These are phyloP conservation scores for Aspergillus sp. DNA, from an alignment of 2,329 filamentous ascomycete genomes.

Conservation along the genomic window DNA sequence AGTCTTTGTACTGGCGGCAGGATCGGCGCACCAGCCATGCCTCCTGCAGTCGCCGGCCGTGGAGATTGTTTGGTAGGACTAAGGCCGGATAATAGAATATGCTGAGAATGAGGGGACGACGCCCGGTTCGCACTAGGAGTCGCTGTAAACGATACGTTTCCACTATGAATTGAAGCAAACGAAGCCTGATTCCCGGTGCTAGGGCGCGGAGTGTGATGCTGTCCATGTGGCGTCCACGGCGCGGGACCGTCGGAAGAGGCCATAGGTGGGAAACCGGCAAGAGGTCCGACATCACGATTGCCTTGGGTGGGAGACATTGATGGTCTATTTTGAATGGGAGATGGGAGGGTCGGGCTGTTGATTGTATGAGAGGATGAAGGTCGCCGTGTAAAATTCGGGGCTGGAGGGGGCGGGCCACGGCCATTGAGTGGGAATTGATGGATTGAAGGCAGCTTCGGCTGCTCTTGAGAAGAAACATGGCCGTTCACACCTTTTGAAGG, in stretches of 20 bases:
- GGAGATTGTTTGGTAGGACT: conserved; percentile 49
- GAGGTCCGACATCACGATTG: conserved; percentile 48
- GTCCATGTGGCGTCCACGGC: conserved; percentile 35
- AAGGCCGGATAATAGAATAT: conserved; percentile 43
- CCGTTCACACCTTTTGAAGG: conserved; percentile 34
- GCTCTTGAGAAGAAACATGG: conserved; percentile 24
- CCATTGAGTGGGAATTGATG: conserved; percentile 30
- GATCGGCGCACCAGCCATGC: conserved; percentile 35
- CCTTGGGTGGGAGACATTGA: conserved; percentile 52
- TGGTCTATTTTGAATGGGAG: conserved; percentile 46
- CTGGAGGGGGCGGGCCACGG: conserved; percentile 16
- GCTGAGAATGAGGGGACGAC: conserved; percentile 39
- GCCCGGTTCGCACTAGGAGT: conserved; percentile 34
- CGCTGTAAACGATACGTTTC: conserved; percentile 34
- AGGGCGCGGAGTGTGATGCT: conserved; percentile 30
- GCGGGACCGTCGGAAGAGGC: conserved; percentile 25
- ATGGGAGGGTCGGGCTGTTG: conserved; percentile 33
- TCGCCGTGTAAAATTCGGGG: conserved; percentile 37
- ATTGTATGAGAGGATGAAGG: conserved; percentile 45
- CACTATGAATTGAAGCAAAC: conserved; percentile 30
- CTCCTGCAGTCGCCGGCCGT: conserved; percentile 36
- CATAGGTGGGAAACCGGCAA: conserved; percentile 44
- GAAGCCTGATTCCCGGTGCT: conserved; percentile 26
- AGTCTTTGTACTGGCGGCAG: conserved; percentile 43
- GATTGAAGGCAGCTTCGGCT: conserved; percentile 27